Base-by-base conservation (phyloP, 768 basidiomycete genomes). In the Trametes gibbosa region DNA sequence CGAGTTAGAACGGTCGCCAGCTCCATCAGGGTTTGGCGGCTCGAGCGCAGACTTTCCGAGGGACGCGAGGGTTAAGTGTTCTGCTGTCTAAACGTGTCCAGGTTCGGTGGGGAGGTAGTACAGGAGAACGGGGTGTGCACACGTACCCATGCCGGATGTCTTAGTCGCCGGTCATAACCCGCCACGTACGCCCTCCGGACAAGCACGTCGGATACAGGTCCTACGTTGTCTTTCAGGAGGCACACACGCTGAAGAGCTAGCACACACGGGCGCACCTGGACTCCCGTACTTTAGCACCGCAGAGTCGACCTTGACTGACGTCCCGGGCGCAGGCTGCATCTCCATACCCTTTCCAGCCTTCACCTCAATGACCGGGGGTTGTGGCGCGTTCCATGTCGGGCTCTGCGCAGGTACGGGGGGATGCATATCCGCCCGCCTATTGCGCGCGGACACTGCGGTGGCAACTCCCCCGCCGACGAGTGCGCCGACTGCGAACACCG, bases 91-190 rank as follows among this genome's bases (percentile, higher is more conserved):
- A 10, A 32, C 29, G 59, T 40, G 5, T 19, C 14, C 9, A 17
- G 10, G 17, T 56, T n/a, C 60, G 61, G 6, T 1, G 17, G 1
- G 37, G 8, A 27, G 21, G 6, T 17, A 17, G 8, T 41, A 1
- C 16, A 40, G 10, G 10, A 24, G 19, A 39, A 21, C 52, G 47
- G 16, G 17, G 46, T 1, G 23, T 14, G 24, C 5, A 21, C 12
- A 59, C 83, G 47, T 69, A 95, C 95, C 95, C 96, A 98, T 32
- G 95, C 83, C 2, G 96, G 95, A 75, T 98, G 95, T 17, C 92
- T 80, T 56, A 95, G 75, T 13, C 92, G 80, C 53, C 97, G 79
- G 72, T 99, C 97, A 71, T 99, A 98, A 9, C 84, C 92, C 0
- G 92, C 86, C 21, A 89, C 86, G 67, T 97, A 98, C 16, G 90